Conservation (phyloP, 2,329 filamentous ascomycete genomes). For the Nemania bipapillata region DNA sequence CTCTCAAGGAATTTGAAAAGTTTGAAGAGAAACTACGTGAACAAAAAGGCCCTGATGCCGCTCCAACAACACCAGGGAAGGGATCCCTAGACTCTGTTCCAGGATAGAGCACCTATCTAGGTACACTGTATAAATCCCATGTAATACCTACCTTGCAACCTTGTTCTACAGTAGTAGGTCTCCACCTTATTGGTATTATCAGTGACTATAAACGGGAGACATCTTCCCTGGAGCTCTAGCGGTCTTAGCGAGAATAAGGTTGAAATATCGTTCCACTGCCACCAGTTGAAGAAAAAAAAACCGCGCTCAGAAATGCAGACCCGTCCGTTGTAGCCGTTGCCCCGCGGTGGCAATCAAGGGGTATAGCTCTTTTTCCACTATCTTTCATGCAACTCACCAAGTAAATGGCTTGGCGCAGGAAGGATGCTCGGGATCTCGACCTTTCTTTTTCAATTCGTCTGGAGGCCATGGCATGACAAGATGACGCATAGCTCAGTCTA, state of each 20-base stretch:
- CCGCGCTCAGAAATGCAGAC: background rate
- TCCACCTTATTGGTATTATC: conserved; percentile 9
- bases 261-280: conserved; percentile 12
- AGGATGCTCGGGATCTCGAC: conserved; percentile 28
- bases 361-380: conserved; percentile 16
- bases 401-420: conserved; percentile 31
- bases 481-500: conserved; percentile 36
- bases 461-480: conserved; percentile 28
- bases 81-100: conserved; percentile 55
- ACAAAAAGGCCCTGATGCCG: conserved; percentile 59
- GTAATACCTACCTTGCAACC: conserved; percentile 22
- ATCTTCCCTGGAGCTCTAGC: conserved; percentile 17
- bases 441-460: conserved; percentile 28
- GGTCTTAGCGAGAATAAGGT: conserved; percentile 23
- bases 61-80: conserved; percentile 54
- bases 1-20: conserved; percentile 87
- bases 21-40: conserved; percentile 84
- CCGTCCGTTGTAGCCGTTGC: background rate
- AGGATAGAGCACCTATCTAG: conserved; percentile 45
- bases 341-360: conserved; percentile 27
- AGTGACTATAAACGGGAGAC: conserved; percentile 16
- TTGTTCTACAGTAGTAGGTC: conserved; percentile 13
- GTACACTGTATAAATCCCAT: conserved; percentile 26
- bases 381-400: conserved; percentile 27
- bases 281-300: background rate